phyloP scores from a whole-genome alignment of 805 yeast species.

The Metschnikowia baotianmanensis region DNA sequence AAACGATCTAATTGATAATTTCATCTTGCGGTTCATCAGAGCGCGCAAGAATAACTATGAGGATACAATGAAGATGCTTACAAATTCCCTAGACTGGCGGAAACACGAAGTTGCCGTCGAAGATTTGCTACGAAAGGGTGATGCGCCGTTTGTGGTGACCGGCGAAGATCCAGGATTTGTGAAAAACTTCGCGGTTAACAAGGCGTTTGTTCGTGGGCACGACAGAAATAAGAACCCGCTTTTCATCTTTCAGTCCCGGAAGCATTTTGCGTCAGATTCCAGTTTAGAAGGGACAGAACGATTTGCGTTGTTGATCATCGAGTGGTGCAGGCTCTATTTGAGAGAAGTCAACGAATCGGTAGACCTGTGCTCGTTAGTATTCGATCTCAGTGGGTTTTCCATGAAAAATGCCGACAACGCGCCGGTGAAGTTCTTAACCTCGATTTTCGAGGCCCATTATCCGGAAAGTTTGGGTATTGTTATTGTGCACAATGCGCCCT shows the following conservation, averaged over 20 bases:
- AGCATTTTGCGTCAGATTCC: slow-evolving; percentile 53
- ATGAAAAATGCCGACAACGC: slow-evolving; percentile 90
- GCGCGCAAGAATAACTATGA: slow-evolving; percentile 85
- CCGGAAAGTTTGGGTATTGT: slow-evolving; percentile 89
- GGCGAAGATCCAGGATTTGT: slow-evolving; percentile 44
- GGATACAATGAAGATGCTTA: slow-evolving; percentile 65
- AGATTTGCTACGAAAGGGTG: slow-evolving; percentile 66
- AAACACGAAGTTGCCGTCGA: slow-evolving; percentile 52
- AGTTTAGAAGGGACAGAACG: slow-evolving; percentile 68
- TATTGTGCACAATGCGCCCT: slow-evolving; percentile 90
- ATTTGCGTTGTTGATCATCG: slow-evolving; percentile 75
- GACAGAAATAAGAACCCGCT: slow-evolving; percentile 78
- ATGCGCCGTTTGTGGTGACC: slow-evolving; percentile 51
- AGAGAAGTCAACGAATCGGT: slow-evolving; percentile 56
- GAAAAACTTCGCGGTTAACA: slow-evolving; percentile 59
- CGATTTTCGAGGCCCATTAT: slow-evolving; percentile 92
- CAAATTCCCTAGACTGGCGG: slow-evolving; percentile 79
- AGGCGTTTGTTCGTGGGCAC: slow-evolving; percentile 70
- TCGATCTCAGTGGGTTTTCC: slow-evolving; percentile 84
- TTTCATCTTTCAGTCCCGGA: slow-evolving; percentile 74
- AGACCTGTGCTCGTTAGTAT: slow-evolving; percentile 79
- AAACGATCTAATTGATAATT: slow-evolving; percentile 79
- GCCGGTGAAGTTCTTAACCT: slow-evolving; percentile 85
- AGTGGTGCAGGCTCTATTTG: slow-evolving; percentile 57
- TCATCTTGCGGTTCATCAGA: slow-evolving; percentile 70